Percentiles rank a stretch among this genome's conserved stretches.
Conservation (phyloP, 2,329 filamentous ascomycete species). For the Didymella lethalis region DNA sequence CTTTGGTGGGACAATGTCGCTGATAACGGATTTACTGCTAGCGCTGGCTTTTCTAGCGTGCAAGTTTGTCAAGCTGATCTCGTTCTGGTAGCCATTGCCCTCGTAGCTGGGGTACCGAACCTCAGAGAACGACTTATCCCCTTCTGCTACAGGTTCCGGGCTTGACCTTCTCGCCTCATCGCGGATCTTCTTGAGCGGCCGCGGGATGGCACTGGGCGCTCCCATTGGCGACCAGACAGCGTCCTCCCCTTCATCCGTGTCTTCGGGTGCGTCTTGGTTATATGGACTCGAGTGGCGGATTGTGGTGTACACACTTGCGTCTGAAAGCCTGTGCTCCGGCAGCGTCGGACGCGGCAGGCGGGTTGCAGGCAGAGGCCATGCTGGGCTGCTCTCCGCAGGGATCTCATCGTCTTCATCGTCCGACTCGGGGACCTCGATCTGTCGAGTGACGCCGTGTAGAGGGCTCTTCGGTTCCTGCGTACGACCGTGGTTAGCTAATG, state of each 20-base stretch:
- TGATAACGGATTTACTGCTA: not conserved
- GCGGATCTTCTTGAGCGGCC: conserved; percentile 19
- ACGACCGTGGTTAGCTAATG: not conserved
- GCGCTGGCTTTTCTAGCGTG: conserved; percentile 13
- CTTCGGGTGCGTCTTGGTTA: conserved; percentile 5
- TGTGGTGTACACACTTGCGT: conserved; percentile 28
- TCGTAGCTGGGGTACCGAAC: conserved; percentile 36
- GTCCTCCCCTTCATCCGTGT: not conserved
- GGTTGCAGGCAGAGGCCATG: conserved; percentile 5
- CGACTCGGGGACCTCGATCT: conserved; percentile 18
- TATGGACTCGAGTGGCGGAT: conserved; percentile 31
- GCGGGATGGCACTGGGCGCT: conserved; percentile 32
- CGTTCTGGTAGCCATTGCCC: conserved; percentile 31
- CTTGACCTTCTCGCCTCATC: not conserved
- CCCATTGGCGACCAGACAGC: conserved; percentile 27
- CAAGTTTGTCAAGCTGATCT: conserved; percentile 31
- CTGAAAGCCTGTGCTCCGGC: conserved; percentile 16
- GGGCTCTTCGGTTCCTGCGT: conserved; percentile 30
- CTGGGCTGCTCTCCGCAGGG: not conserved
- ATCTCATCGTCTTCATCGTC: not conserved
- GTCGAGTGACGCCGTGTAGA: conserved; percentile 33
- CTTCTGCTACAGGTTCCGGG: not conserved
- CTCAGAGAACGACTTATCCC: conserved; percentile 11
- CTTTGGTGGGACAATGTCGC: not conserved
- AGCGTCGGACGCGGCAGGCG: conserved; percentile 15